Evolutionary conservation across 345 rosid genomes (phyloP).

Genomic region (Combretum micranthum): DNA sequence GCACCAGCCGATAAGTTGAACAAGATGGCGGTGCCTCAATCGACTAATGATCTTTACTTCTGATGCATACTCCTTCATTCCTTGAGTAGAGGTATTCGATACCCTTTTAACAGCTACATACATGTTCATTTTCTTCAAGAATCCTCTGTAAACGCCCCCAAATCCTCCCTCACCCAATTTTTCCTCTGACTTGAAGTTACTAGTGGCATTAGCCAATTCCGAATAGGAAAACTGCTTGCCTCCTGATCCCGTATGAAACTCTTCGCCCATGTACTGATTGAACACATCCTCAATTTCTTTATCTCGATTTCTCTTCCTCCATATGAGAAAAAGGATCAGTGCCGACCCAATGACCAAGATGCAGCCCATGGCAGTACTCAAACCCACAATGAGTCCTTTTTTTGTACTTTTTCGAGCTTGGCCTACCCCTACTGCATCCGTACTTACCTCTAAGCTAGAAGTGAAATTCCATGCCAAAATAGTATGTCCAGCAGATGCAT

Average conservation of each 20-base stretch:
- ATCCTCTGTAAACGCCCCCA: constrained; percentile 21
- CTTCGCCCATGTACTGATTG: constrained; percentile 5
- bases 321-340: background rate
- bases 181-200: constrained; percentile 15
- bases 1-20: constrained; percentile 34
- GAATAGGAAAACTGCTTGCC: constrained; percentile 18
- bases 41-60: constrained; percentile 29
- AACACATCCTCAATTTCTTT: background rate
- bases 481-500: too few species aligned
- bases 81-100: constrained; percentile 8
- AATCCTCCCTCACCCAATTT: constrained; percentile 32
- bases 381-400: too few species aligned
- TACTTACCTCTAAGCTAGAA: too few species aligned
- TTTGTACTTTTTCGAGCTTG: too few species aligned
- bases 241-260: constrained; percentile 13
- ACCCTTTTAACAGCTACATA: constrained; percentile 20
- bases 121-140: background rate
- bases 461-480: too few species aligned
- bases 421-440: too few species aligned
- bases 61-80: too few species aligned
- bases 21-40: constrained; percentile 28
- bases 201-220: constrained; percentile 21
- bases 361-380: too few species aligned
- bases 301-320: background rate
- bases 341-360: too few species aligned